These are phyloP conservation scores for Ceratobasidium papillatum DNA, from an alignment of 1,284 basidiomycete species.

Conservation along the genomic window DNA sequence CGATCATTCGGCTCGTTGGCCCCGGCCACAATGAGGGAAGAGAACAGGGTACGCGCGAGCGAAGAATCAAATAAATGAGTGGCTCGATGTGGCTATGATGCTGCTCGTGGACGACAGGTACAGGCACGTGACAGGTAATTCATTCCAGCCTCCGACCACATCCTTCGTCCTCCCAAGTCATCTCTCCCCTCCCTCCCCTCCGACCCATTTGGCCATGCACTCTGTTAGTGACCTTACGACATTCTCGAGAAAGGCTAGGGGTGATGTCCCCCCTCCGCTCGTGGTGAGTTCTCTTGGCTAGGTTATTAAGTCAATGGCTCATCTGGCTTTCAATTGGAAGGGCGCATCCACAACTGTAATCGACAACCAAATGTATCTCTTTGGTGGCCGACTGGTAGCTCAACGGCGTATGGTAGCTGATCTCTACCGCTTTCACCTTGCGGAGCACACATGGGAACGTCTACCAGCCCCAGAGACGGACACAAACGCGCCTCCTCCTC, in stretches of 20 bases:
- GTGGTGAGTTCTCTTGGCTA: constrained; percentile 68
- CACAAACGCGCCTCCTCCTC: constrained; percentile 65
- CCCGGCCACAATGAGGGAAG: background rate
- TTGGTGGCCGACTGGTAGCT: constrained; percentile 86
- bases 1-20: constrained; percentile 11
- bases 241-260: constrained; percentile 80
- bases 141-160: constrained; percentile 22
- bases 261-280: constrained; percentile 87
- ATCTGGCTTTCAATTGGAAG: constrained; percentile 47
- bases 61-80: background rate
- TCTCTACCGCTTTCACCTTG: constrained; percentile 86
- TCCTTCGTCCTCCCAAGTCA: too few relatives aligned
- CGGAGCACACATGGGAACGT: constrained; percentile 79
- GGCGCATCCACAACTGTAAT: constrained; percentile 86
- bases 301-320: constrained; percentile 17
- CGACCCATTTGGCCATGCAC: constrained; percentile 58
- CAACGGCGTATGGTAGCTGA: constrained; percentile 88
- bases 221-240: constrained; percentile 89
- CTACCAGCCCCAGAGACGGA: constrained; percentile 73
- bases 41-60: constrained; percentile 10
- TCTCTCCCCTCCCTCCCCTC: background rate
- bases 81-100: constrained; percentile 14
- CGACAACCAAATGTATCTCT: constrained; percentile 84
- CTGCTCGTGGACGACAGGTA: constrained; percentile 26
- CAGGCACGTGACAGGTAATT: constrained; percentile 8